Conservation (phyloP, 1,139 yeast species). For the Geotrichum cucujoidarum region DNA sequence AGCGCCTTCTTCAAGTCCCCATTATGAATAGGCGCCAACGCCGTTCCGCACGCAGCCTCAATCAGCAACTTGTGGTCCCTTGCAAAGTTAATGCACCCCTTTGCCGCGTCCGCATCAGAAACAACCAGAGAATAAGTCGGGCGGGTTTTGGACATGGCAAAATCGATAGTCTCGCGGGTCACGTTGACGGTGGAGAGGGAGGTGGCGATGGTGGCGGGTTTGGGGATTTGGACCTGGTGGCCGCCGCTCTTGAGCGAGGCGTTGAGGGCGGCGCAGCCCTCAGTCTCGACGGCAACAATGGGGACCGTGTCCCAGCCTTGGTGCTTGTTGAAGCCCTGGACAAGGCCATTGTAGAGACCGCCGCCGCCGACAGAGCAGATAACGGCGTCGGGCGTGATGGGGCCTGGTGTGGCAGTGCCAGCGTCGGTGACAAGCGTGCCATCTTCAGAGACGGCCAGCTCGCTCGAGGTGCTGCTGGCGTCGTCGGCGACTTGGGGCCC, state of each 20-base stretch:
- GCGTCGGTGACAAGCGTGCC: background rate
- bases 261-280: slow-evolving; percentile 57
- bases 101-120: slow-evolving; percentile 42
- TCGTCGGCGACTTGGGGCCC: background rate
- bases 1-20: slow-evolving; percentile 26
- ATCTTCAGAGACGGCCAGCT: background rate
- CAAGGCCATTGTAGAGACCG: slow-evolving; percentile 62
- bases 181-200: slow-evolving; percentile 60
- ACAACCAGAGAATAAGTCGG: slow-evolving; percentile 45
- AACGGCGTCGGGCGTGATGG: slow-evolving; percentile 46
- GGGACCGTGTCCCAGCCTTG: slow-evolving; percentile 44
- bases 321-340: slow-evolving; percentile 49
- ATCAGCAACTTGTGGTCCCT: slow-evolving; percentile 49
- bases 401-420: background rate
- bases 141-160: slow-evolving; percentile 34
- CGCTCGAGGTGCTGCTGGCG: slow-evolving; percentile 1
- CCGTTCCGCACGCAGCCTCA: slow-evolving; percentile 77
- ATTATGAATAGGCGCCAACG: slow-evolving; percentile 50
- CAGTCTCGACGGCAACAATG: slow-evolving; percentile 58
- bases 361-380: slow-evolving; percentile 77
- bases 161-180: slow-evolving; percentile 46
- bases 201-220: slow-evolving; percentile 55
- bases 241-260: slow-evolving; percentile 44
- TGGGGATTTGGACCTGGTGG: slow-evolving; percentile 39
- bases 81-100: slow-evolving; percentile 49